Percentiles rank a stretch among this genome's conserved stretches.
These are phyloP conservation scores for Scenedesmus sp. DNA, from an alignment of 163 green algal species.

Conservation along the genomic window DNA sequence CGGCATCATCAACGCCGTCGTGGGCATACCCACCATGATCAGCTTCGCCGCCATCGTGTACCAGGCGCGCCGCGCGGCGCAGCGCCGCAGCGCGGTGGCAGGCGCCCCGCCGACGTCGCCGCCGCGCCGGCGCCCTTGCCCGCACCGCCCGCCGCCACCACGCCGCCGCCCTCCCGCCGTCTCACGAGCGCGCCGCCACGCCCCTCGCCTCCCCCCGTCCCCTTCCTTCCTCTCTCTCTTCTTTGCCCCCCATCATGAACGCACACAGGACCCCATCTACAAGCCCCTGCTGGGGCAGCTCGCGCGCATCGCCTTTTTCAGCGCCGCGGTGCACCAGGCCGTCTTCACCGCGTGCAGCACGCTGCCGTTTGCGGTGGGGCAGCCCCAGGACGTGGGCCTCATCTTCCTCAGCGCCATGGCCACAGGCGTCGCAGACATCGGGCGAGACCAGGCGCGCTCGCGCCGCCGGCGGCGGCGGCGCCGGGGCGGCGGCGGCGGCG, in stretches of 20 bases:
- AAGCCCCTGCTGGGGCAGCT: slow-evolving; percentile 72
- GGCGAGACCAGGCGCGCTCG: too few relatives aligned
- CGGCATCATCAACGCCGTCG: slow-evolving; percentile 71
- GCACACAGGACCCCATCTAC: slow-evolving; percentile 66
- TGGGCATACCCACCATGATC: slow-evolving; percentile 77
- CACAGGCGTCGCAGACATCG: slow-evolving; percentile 66
- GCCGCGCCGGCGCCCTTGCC: not conserved
- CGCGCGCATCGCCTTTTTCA: slow-evolving; percentile 83
- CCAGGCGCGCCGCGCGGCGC: slow-evolving; percentile 51
- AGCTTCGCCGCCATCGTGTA: slow-evolving; percentile 82
- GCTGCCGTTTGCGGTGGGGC: slow-evolving; percentile 81
- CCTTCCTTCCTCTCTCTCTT: not conserved
- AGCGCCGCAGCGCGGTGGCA: not conserved
- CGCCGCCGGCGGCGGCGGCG: too few relatives aligned
- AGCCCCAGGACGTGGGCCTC: slow-evolving; percentile 84
- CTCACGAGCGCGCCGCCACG: not conserved
- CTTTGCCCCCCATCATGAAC: too few relatives aligned
- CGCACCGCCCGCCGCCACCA: not conserved
- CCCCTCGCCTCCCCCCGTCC: not conserved
- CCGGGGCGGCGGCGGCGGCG: too few relatives aligned
- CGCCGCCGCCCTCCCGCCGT: not conserved
- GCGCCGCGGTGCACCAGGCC: slow-evolving; percentile 73
- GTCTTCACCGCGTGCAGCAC: slow-evolving; percentile 70
- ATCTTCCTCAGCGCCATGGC: slow-evolving; percentile 91
- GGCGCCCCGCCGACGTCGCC: too few relatives aligned